Base-by-base conservation (phyloP, 345 rosid genomes). In the Bruguiera parviflora region DNA sequence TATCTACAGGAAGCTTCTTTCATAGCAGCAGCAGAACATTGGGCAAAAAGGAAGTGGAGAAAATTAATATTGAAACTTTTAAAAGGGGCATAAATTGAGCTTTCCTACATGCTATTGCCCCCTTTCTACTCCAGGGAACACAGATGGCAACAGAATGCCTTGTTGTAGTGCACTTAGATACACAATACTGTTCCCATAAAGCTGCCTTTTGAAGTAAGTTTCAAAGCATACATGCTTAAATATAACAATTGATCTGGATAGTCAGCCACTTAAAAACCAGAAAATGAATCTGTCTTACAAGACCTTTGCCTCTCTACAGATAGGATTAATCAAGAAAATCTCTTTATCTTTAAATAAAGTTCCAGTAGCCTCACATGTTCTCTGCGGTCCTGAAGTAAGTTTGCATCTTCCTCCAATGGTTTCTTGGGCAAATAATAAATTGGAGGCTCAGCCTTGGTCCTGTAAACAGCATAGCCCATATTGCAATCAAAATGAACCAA, bases 371-470 rank as follows among this genome's bases (percentile, higher is more conserved):
- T 59, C 59, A 87, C 96, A 91, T 84, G 87, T 80, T 92, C 98
- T 77, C 63, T 87, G 15, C 31, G 83, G 84, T 83, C 88, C 80
- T 92, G 88, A 21, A 71, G 52, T 65, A 77, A 56, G 52, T 70
- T 71, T 66, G 82, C 67, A 74, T 86, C 89, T 71, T 83, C 92
- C 47, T 88, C 86, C 81, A 95, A 74, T 24, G 92, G 94, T 70
- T 84, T 86, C 53, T 71, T 72, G 35, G 85, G 86, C 72, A 88
- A 73, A 86, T 87, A 95, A 75, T 89, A 95, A 74, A 95, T 85
- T 3, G 73, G 80, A 70, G 99, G 99, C 83, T 88, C 89, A 67
- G 96, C 82, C 74, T 88, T 88, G 60, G 99, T 92, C 95, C 96
- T 91, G 88, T 11, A 43, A 66, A 81, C 79, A 53, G 71, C 33